Percentiles rank a stretch among this genome's conserved stretches.
These are phyloP conservation scores for Amylocystis lapponica DNA, from an alignment of 768 basidiomycete genomes.

Conservation along the genomic window DNA sequence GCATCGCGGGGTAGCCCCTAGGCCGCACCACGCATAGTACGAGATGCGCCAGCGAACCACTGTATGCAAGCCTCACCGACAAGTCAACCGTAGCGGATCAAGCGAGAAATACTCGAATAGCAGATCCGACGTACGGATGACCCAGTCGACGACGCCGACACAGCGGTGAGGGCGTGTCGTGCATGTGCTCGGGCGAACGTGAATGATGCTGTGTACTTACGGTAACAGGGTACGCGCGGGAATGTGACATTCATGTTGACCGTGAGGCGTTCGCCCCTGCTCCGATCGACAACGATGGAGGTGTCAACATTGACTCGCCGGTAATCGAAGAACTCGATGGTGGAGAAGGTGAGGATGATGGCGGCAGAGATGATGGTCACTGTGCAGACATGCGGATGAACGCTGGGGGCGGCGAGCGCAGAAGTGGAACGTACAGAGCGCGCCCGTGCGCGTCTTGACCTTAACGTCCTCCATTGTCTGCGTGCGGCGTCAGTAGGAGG, in stretches of 20 bases:
- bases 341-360: constrained; percentile 86
- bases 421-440: constrained; percentile 70
- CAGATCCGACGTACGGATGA: no score
- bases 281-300: constrained; percentile 90
- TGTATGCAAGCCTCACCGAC: no score
- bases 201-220: constrained; percentile 55
- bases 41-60: no score
- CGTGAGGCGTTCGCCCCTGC: constrained; percentile 89
- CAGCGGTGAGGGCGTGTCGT: not conserved
- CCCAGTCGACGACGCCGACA: no score
- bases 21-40: no score
- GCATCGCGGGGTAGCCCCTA: no score
- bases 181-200: not conserved
- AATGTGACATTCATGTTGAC: constrained; percentile 92
- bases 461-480: constrained; percentile 99
- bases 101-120: not conserved
- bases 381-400: constrained; percentile 25
- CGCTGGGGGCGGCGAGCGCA: no score
- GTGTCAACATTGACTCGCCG: constrained; percentile 82
- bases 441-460: constrained; percentile 94
- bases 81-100: no score
- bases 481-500: not conserved
- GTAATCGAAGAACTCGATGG: constrained; percentile 96
- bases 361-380: constrained; percentile 90
- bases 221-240: constrained; percentile 94